Percentiles rank a stretch among this genome's conserved stretches.
Conservation (phyloP, 768 basidiomycete species). For the Tulasnella sp. region DNA sequence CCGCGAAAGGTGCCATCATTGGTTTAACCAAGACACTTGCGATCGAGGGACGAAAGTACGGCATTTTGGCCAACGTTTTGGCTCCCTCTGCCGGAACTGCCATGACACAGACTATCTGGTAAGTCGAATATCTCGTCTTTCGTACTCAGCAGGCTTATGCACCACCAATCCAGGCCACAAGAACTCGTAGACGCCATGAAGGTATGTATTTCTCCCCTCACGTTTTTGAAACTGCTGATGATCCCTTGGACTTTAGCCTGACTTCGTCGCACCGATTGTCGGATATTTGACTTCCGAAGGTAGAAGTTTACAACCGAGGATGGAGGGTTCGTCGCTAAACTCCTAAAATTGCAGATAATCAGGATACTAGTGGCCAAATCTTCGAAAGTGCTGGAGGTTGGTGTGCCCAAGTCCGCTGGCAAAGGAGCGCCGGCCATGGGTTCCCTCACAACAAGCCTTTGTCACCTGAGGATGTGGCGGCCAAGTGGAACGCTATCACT, state of each 20-base stretch:
- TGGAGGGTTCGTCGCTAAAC: neutral
- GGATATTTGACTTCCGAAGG: conserved; percentile 79
- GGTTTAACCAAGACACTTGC: conserved; percentile 85
- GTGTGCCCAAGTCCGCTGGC: conserved; percentile 90
- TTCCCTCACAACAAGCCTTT: conserved; percentile 73
- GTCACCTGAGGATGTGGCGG: conserved; percentile 70
- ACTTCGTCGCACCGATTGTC: conserved; percentile 86
- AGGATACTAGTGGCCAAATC: conserved; percentile 59
- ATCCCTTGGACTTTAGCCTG: conserved; percentile 48
- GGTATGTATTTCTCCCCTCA: conserved; percentile 32
- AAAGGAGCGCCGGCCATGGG: conserved; percentile 75
- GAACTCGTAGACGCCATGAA: conserved; percentile 88
- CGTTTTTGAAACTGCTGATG: neutral
- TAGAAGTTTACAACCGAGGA: conserved; percentile 25
- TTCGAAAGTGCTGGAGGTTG: conserved; percentile 90
- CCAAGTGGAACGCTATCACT: conserved; percentile 78
- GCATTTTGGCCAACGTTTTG: conserved; percentile 81
- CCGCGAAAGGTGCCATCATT: conserved; percentile 88
- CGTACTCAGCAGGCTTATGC: neutral
- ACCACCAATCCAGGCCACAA: conserved; percentile 46
- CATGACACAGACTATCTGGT: conserved; percentile 83
- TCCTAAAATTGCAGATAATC: conserved; percentile 45
- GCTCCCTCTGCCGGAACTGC: conserved; percentile 85
- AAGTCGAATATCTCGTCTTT: conserved; percentile 24
- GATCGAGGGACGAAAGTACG: conserved; percentile 85